Conservation (phyloP, 225 moss, liverwort and hornwort genomes). For the Ulota crispa region DNA sequence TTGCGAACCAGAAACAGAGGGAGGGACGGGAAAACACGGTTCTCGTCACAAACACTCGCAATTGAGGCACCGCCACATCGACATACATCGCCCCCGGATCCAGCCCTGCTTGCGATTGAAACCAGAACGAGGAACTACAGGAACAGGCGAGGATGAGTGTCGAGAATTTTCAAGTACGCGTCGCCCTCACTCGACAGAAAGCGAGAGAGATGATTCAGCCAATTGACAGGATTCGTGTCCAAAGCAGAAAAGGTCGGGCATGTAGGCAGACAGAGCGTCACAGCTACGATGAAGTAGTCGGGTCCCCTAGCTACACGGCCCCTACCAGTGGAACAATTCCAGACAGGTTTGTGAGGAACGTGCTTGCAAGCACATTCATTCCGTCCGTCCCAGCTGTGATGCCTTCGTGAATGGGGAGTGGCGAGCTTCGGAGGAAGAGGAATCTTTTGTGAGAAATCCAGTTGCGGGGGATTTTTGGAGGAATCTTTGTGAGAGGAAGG, state of each 20-base stretch:
- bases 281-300: too few relatives aligned
- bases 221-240: too few relatives aligned
- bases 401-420: neutral
- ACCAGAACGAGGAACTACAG: too few relatives aligned
- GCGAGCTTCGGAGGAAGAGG: neutral
- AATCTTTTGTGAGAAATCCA: neutral
- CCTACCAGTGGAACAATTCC: slow-evolving; percentile 17
- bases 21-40: neutral
- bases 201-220: too few relatives aligned
- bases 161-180: too few relatives aligned
- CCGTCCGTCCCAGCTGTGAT: neutral
- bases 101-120: too few relatives aligned
- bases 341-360: neutral
- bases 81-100: too few relatives aligned
- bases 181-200: too few relatives aligned
- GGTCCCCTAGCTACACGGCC: neutral
- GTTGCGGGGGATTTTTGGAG: neutral
- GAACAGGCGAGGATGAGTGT: too few relatives aligned
- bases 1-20: neutral
- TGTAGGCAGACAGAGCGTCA: too few relatives aligned
- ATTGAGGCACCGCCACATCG: neutral
- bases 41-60: neutral
- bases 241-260: too few relatives aligned
- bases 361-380: slow-evolving; percentile 10
- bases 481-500: neutral